phyloP scores from a whole-genome alignment of 2,329 filamentous ascomycete genomes.

The Thielaviopsis euricoi region DNA sequence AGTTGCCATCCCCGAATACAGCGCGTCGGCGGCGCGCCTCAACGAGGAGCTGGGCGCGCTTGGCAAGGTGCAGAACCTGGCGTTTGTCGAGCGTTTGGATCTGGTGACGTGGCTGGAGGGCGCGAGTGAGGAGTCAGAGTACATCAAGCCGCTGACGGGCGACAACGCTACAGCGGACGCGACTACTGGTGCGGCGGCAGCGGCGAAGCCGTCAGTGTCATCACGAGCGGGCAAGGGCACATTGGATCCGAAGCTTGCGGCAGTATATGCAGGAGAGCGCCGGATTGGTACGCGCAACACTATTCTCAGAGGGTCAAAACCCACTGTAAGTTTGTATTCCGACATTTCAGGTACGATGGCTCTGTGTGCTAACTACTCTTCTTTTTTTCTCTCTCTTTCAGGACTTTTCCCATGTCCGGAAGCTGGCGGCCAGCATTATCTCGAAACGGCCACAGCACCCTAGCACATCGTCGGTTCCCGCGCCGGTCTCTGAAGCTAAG shows the following conservation, averaged over 20 bases:
- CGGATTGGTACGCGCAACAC: slow-evolving; percentile 88
- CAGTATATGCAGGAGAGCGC: slow-evolving; percentile 83
- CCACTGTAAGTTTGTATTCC: slow-evolving; percentile 44
- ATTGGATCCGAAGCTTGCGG: slow-evolving; percentile 64
- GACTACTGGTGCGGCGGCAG: slow-evolving; percentile 21
- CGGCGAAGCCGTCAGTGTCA: slow-evolving; percentile 20
- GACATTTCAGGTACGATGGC: too few species aligned
- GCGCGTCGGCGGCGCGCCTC: slow-evolving; percentile 61
- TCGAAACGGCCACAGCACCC: slow-evolving; percentile 36
- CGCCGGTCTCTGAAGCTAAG: slow-evolving; percentile 28
- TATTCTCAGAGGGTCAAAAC: slow-evolving; percentile 70
- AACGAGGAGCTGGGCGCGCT: slow-evolving; percentile 58
- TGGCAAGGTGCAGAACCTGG: slow-evolving; percentile 64
- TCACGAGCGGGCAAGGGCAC: slow-evolving; percentile 44
- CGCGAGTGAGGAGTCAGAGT: slow-evolving; percentile 77
- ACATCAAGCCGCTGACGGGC: slow-evolving; percentile 68
- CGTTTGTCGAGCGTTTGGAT: slow-evolving; percentile 82
- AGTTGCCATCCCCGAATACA: slow-evolving; percentile 78
- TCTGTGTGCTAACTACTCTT: slow-evolving; percentile 6
- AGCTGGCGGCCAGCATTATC: slow-evolving; percentile 65
- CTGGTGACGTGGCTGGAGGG: slow-evolving; percentile 88
- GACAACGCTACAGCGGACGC: slow-evolving; percentile 35
- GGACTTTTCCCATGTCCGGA: slow-evolving; percentile 91
- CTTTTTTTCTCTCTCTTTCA: slow-evolving; percentile 21
- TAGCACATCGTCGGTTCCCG: slow-evolving; percentile 16